Evolutionary conservation across 164 flowering plant species (phyloP), one percentile per base, ranked within the genome.

Genomic region (Saururus chinensis): DNA sequence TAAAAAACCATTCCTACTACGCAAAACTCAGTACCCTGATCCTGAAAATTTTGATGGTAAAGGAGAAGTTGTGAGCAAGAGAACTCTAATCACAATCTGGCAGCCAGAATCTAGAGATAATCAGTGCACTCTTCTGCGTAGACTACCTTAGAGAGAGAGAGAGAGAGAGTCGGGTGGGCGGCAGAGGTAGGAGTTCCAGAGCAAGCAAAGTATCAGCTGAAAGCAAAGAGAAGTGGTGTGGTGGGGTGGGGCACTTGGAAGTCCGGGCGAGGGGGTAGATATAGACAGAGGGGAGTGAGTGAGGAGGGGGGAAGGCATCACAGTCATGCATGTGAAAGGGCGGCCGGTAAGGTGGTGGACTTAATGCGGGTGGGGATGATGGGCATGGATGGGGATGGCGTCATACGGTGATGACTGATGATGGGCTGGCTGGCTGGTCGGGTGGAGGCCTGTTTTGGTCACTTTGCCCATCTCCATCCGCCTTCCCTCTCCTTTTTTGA

Each of bases 251-350:
- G 17, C 14, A 17, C 11, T 12, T 12, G 17, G 11, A 45, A 45
- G 17, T 12, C 4, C 2, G 14, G 49, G 14, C 14, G 11, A 45
- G 49, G 37, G 30, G 40, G 52, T 40, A 62, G 9, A 45, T 67
- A 59, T 54, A 63, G 45, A 40, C 71, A 66, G n/a, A n/a, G n/a
- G 57, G 45, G 12, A 41, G 8, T 41, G 11, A 41, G 2, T 6
- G 6, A 45, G 49, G 49, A 4, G 17, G 17, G 17, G 62, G 59
- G 70, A 48, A 68, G 70, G 71, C 80, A 80, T 82, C 77, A 80
- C 86, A 84, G 87, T 87, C 85, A 85, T 89, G 89, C 79, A 79
- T 77, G 78, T 83, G 90, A 76, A 82, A 83, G 89, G 67, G 80
- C 69, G 77, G 75, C 68, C 64, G 65, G 68, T 52, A 74, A 61